phyloP scores from a whole-genome alignment of 352 stramenopile genomes.

The Phytophthora foliorum region DNA sequence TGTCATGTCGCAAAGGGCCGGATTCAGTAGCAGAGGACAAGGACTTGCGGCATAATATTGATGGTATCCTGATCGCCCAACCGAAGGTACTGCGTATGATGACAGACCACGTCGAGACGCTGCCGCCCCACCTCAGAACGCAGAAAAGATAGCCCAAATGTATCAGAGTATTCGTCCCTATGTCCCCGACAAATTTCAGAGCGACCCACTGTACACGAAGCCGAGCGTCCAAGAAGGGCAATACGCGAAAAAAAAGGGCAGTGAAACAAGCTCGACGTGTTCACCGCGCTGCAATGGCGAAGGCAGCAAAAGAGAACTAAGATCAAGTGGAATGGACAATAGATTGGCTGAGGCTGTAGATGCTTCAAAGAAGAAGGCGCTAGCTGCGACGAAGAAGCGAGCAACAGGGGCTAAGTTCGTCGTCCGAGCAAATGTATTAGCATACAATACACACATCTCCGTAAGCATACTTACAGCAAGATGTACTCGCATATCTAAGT shows the following conservation, averaged over 20 bases:
- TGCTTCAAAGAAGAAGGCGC: no score
- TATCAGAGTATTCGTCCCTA: conserved; percentile 19
- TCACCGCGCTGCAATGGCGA: conserved; percentile 7
- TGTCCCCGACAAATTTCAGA: conserved; percentile 19
- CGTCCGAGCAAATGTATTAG: no score
- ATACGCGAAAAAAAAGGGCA: conserved; percentile 10
- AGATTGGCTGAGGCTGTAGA: no score
- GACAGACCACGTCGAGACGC: background rate
- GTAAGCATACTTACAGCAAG: no score
- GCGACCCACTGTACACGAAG: conserved; percentile 23
- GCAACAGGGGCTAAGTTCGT: no score
- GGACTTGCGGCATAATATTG: conserved; percentile 9
- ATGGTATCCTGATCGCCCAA: background rate
- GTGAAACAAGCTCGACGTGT: conserved; percentile 12
- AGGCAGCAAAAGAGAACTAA: conserved; percentile 7
- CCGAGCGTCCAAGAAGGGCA: conserved; percentile 10
- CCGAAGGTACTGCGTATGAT: background rate
- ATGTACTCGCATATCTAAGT: no score
- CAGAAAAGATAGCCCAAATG: conserved; percentile 18
- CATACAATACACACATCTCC: no score
- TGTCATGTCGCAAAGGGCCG: no score
- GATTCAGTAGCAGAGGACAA: background rate
- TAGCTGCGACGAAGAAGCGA: no score
- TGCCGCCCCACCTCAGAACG: conserved; percentile 16
- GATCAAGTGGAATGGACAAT: no score